A percentile compares a stretch with the other conserved stretches of the same genome.
These are phyloP conservation scores for Penicillium desertorum DNA, from an alignment of 495 filamentous ascomycete genomes.

Conservation along the genomic window DNA sequence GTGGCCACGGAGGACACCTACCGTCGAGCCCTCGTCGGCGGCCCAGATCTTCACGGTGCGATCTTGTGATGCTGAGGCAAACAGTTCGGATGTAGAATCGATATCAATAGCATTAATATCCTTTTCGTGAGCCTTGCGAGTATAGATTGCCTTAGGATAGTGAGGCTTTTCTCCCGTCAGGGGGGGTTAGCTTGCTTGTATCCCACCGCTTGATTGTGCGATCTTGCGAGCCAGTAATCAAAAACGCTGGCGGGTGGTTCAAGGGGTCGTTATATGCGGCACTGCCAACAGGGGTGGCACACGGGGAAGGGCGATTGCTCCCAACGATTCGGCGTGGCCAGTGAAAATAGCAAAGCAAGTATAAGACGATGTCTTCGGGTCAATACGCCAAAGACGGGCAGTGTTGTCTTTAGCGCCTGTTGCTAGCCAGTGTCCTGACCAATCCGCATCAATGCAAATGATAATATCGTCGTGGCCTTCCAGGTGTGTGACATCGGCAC, in stretches of 20 bases:
- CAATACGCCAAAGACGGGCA: conserved; percentile 85
- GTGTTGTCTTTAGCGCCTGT: conserved; percentile 97
- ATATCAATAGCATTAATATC: conserved; percentile 96
- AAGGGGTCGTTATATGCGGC: conserved; percentile 64
- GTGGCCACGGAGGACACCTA: conserved; percentile 89
- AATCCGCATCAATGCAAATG: conserved; percentile 90
- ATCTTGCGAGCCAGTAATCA: conserved; percentile 91
- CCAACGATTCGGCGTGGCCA: conserved; percentile 91
- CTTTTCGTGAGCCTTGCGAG: conserved; percentile 94
- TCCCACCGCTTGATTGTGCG: conserved; percentile 92
- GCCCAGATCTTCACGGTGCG: conserved; percentile 96
- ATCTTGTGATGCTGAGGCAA: conserved; percentile 95
- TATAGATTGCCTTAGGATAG: conserved; percentile 62
- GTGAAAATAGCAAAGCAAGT: conserved; percentile 76
- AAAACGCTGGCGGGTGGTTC: conserved; percentile 74
- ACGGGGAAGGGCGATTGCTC: conserved; percentile 83
- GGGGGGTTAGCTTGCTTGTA: conserved; percentile 50
- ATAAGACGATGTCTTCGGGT: conserved; percentile 72
- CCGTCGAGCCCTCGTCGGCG: conserved; percentile 77
- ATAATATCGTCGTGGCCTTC: conserved; percentile 93
- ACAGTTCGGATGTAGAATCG: conserved; percentile 64
- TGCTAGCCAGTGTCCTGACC: conserved; percentile 94
- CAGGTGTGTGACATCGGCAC: conserved; percentile 79
- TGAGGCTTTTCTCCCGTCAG: conserved; percentile 41
- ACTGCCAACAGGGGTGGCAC: conserved; percentile 62